Conservation (phyloP, 164 flowering plant genomes). For the Stephania yunnanensis region DNA sequence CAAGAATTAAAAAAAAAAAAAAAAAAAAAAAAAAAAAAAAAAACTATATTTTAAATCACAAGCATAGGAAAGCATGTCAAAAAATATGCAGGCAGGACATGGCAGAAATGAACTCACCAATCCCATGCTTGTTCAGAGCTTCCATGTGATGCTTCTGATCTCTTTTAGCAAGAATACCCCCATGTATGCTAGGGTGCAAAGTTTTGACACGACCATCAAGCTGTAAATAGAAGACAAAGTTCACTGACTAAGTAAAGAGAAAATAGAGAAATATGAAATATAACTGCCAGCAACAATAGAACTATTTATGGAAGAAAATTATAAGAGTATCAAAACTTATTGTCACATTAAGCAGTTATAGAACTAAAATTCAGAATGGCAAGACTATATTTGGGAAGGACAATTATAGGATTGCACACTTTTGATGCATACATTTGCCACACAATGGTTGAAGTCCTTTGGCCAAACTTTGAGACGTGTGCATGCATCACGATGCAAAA, state of each 20-base stretch:
- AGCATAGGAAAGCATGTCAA: too few species aligned
- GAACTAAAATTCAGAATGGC: background rate
- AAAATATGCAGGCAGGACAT: background rate
- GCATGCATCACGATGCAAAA: too few species aligned
- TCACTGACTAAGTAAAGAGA: background rate
- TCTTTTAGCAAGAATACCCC: slow-evolving; percentile 97
- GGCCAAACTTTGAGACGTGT: too few species aligned
- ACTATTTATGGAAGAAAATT: background rate
- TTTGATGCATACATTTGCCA: too few species aligned
- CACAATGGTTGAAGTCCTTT: too few species aligned
- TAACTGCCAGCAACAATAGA: background rate
- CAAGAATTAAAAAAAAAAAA: too few species aligned
- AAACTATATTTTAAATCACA: background rate
- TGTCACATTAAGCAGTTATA: background rate
- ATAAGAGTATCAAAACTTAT: background rate
- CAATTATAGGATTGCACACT: too few species aligned
- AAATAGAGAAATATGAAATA: background rate
- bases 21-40: background rate
- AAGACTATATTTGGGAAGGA: background rate
- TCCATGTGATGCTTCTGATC: slow-evolving; percentile 84
- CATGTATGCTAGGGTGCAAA: slow-evolving; percentile 87
- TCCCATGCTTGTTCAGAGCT: slow-evolving; percentile 79
- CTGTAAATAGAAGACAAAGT: slow-evolving; percentile 32
- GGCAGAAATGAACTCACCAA: slow-evolving; percentile 44
- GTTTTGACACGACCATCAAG: slow-evolving; percentile 99